phyloP scores from a whole-genome alignment of 495 filamentous ascomycete species.

The Aspergillus sclerotiicarbonarius region DNA sequence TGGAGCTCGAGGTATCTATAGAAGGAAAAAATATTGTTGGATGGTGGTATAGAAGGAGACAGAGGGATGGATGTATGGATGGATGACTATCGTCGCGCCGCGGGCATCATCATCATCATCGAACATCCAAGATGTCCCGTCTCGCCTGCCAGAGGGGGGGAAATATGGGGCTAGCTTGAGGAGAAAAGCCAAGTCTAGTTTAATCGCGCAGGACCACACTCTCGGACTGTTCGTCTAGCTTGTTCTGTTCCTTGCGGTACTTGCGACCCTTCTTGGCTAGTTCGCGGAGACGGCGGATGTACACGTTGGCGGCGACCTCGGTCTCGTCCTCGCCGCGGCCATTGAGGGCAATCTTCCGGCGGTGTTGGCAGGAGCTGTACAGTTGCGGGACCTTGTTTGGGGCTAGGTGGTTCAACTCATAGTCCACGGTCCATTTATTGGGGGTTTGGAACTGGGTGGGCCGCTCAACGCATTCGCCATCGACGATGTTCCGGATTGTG shows the following conservation, averaged over 20 bases:
- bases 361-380: not conserved
- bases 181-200: no score
- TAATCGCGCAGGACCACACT: constrained; percentile 23
- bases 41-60: not conserved
- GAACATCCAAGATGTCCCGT: constrained; percentile 11
- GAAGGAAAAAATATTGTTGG: not conserved
- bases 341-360: constrained; percentile 44
- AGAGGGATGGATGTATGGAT: constrained; percentile 1
- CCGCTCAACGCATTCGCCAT: constrained; percentile 60
- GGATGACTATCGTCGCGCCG: not conserved
- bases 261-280: constrained; percentile 43
- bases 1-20: constrained; percentile 7
- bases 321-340: constrained; percentile 36
- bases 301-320: constrained; percentile 31
- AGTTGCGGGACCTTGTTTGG: constrained; percentile 26
- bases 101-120: not conserved
- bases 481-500: constrained; percentile 69
- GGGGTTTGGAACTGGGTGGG: constrained; percentile 47
- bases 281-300: constrained; percentile 40
- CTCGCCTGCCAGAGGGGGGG: not conserved
- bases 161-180: not conserved
- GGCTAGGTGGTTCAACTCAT: constrained; percentile 61
- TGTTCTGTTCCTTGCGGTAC: constrained; percentile 49
- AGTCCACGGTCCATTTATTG: constrained; percentile 75
- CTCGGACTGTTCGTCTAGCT: constrained; percentile 40